These are phyloP conservation scores for Starmerella powellii DNA, from an alignment of 805 yeast genomes.

Conservation along the genomic window DNA sequence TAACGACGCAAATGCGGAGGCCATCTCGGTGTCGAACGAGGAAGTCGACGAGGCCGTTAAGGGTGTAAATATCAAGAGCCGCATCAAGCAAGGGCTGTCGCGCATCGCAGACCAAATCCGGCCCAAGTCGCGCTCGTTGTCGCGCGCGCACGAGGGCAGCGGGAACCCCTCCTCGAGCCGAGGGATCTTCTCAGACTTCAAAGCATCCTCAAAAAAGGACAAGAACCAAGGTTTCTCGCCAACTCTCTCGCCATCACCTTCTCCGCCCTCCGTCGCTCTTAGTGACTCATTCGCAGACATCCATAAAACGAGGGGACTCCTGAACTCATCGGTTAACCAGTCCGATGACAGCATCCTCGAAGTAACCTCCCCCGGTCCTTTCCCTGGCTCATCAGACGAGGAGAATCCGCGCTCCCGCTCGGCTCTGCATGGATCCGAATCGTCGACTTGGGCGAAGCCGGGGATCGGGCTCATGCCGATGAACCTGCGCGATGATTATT, in stretches of 20 bases:
- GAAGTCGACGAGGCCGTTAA: slow-evolving; percentile 69
- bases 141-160: neutral
- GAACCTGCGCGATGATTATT: slow-evolving; percentile 7
- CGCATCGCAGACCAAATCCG: slow-evolving; percentile 16
- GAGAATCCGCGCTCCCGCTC: no score
- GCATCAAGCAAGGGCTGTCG: slow-evolving; percentile 40
- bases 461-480: slow-evolving; percentile 15
- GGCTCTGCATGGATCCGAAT: neutral
- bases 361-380: no score
- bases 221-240: neutral
- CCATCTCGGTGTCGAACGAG: slow-evolving; percentile 48
- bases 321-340: no score
- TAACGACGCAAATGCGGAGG: slow-evolving; percentile 23
- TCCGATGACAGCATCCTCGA: no score
- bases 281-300: neutral
- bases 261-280: neutral
- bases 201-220: neutral
- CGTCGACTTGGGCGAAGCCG: no score
- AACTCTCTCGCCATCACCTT: neutral
- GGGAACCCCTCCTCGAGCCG: neutral
- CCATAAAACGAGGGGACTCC: no score
- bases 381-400: no score
- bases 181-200: neutral
- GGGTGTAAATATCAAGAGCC: slow-evolving; percentile 51
- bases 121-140: slow-evolving; percentile 9